Evolutionary conservation across 1,139 yeast genomes (phyloP), one percentile per base, ranked within the genome.

Genomic region (Saccharomyces pastorianus): DNA sequence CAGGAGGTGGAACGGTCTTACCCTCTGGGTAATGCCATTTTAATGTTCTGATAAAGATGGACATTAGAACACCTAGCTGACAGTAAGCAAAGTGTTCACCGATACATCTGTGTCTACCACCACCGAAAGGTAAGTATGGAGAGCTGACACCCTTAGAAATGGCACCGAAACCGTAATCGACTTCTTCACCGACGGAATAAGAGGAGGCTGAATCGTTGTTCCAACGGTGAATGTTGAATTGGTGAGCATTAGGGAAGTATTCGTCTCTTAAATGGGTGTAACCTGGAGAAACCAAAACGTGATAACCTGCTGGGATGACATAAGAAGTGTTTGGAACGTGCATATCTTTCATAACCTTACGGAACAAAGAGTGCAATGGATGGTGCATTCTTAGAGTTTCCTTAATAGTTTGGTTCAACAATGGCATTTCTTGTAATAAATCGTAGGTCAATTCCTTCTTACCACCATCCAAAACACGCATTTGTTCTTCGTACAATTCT

Each of bases 101-200:
- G 68, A 93, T 90, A 76, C 99, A 93, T 76, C 99, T 86, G 72
- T 93, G 99, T 79, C 99, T 88, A 62, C 99, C 99, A 72, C 98
- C 99, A 64, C 99, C 99, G 68, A 93, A 93, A 54, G 99, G 99
- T 71, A 93, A 81, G 74, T 89, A 95, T 54, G 99, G 96, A 51
- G 96, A 88, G 26, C 88, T 76, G 47, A 93, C 98, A 73, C 98
- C 99, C 75, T 93, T 93, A 52, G 96, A 84, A 61, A 93, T 88
- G 58, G 91, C 88, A 68, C 98, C 98, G 65, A 91, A 93, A 17
- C 98, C 98, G 69, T 90, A 91, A 72, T 93, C 99, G 51, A 91
- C 83, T 53, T 86, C 78, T 53, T 77, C 85, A 54, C 69, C 70
- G 42, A 65, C 61, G 31, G 72, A 61, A 54, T 66, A 70, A 54